Conservation (phyloP, 306 rosid genomes). For the Pyrus bretschneideri region DNA sequence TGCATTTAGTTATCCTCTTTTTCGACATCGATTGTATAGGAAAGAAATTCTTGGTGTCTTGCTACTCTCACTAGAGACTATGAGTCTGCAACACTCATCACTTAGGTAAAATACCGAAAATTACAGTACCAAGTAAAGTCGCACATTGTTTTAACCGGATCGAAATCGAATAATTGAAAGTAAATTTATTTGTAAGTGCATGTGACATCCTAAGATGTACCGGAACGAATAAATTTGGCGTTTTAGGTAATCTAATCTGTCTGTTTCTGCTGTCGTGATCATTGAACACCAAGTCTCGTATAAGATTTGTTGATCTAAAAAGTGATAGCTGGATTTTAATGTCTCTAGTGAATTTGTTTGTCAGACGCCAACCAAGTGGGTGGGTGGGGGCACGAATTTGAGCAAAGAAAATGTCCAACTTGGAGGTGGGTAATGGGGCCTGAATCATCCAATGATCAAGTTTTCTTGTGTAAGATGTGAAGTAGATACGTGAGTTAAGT, state of each 20-base stretch:
- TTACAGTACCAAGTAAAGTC: background rate
- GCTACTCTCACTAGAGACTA: background rate
- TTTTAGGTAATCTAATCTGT: background rate
- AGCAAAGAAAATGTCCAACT: background rate
- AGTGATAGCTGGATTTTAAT: background rate
- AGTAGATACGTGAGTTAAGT: no score
- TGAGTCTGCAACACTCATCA: background rate
- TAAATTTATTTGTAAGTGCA: background rate
- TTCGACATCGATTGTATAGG: background rate
- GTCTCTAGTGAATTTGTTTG: background rate
- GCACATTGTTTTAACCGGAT: background rate
- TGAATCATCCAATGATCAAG: background rate
- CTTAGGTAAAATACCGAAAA: background rate
- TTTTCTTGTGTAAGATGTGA: no score
- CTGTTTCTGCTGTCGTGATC: background rate
- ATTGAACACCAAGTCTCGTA: background rate
- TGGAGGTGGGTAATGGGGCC: background rate
- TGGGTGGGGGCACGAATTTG: background rate
- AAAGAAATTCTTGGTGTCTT: background rate
- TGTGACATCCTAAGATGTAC: background rate
- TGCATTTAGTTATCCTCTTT: background rate
- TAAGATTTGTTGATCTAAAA: background rate
- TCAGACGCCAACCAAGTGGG: background rate
- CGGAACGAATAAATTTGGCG: background rate
- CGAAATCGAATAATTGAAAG: background rate